These are phyloP conservation scores for Cystobasidium sp. DNA, from an alignment of 1,284 basidiomycete genomes.

Conservation along the genomic window DNA sequence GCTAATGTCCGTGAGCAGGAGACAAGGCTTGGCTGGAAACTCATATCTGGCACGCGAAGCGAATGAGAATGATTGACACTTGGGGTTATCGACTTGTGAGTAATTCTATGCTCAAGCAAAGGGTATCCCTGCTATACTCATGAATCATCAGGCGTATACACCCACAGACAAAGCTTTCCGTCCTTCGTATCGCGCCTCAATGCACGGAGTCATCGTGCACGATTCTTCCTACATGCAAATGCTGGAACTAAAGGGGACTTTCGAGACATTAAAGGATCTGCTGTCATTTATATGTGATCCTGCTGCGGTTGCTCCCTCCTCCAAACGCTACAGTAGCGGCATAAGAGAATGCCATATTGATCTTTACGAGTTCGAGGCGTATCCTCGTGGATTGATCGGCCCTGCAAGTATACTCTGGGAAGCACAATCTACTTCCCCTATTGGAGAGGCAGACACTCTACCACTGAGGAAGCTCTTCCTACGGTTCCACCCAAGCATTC, in stretches of 20 bases:
- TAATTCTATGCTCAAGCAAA: slow-evolving; percentile 15
- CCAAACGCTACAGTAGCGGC: slow-evolving; percentile 59
- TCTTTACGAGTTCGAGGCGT: slow-evolving; percentile 59
- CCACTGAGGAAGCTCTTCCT: slow-evolving; percentile 68
- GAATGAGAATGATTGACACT: slow-evolving; percentile 85
- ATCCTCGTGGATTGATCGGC: slow-evolving; percentile 72
- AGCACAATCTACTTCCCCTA: background rate
- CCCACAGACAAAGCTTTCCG: slow-evolving; percentile 89
- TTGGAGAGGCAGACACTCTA: background rate
- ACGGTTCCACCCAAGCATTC: slow-evolving; percentile 74
- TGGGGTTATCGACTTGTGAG: slow-evolving; percentile 85
- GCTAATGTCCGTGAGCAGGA: slow-evolving; percentile 37
- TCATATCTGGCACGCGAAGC: slow-evolving; percentile 91
- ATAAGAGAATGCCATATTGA: slow-evolving; percentile 54
- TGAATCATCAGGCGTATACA: slow-evolving; percentile 64
- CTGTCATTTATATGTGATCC: slow-evolving; percentile 60
- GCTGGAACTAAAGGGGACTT: slow-evolving; percentile 68
- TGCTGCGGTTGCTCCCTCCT: background rate
- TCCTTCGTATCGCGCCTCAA: slow-evolving; percentile 81
- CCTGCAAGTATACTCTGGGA: slow-evolving; percentile 77
- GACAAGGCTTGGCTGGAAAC: slow-evolving; percentile 88
- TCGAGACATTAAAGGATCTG: slow-evolving; percentile 63
- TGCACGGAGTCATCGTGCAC: slow-evolving; percentile 79
- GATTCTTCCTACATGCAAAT: slow-evolving; percentile 82
- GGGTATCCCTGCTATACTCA: background rate